Base-by-base conservation (phyloP, 1,284 basidiomycete species). In the Somion occarium region DNA sequence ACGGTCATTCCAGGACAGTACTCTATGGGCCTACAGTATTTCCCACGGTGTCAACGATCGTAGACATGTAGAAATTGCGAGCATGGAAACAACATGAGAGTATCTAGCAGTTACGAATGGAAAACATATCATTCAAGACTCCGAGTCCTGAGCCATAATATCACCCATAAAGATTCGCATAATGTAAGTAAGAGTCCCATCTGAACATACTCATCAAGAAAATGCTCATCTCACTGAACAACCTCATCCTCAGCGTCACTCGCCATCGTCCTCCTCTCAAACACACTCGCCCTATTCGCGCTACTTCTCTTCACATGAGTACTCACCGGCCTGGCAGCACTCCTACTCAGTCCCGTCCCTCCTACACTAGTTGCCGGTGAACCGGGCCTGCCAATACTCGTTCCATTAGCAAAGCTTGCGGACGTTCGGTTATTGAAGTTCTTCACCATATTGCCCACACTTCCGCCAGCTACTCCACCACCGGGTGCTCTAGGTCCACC, bases 201-300 rank as follows among this genome's bases (percentile, higher is more conserved):
- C 15, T 30, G 44, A 18, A 46, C 30, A 37, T n/a, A 19, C 15
- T 37, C 9, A 26, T 23, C 13, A 27, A 37, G 13, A 24, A 23
- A n/a, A 26, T 3, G 5, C 46, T 5, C 23, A 34, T 12, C 48
- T 60, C 45, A 66, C 37, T 61, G 60, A 27, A 86, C 73, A 47
- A 86, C 69, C 59, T 85, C 79, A 55, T 90, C 88, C 65, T 91
- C 88, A 34, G 87, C 85, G 62, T 90, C 88, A 61, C 85, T 88
- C 41, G 83, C 85, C 82, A 87, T 85, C 51, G 86, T 86, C 64
- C 85, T 77, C 61, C 85, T 76, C 49, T 85, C 82, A 54, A 91
- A 79, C 49, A 79, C 73, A 39, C 78, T 74, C 44, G 76, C 71
- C 56, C 78, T 69, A 34, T 70, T 72, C 38, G 73, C 67, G 23